Base-by-base conservation (phyloP, 1,284 basidiomycete species). In the Vanrija pseudolonga region DNA sequence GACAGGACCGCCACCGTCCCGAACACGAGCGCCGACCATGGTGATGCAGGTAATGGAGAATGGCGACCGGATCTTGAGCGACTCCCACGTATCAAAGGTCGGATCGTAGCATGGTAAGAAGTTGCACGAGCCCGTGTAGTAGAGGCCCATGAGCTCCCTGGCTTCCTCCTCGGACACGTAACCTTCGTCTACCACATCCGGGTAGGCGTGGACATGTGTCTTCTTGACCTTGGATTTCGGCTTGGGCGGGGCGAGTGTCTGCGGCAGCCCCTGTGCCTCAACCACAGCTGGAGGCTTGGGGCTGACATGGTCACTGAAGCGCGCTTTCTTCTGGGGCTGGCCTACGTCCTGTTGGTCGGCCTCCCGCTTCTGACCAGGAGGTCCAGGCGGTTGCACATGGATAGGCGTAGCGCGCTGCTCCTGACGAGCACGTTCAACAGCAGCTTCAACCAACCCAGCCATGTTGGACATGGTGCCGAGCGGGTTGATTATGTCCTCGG, bases 31-130 rank as follows among this genome's bases (percentile, higher is more conserved):
- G 6, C 89, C 91, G 23, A 92, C 88, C 85, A 90, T 90, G 67
- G 90, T 90, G 37, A 95, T 91, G 32, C 85, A 84, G 61, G 92
- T 85, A 43, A 76, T 64, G 12, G 66, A 72, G 56, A 76, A 78
- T 0, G 76, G 76, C 6, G 72, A 73, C 28, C 76, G 61, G 17
- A 64, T 37, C n/a, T 71, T 68, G 17, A 75, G 62, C 18, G 68
- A 66, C 22, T 92, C 88, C 76, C 84, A 93, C 0, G 89, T 90
- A 70, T 94, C 90, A 19, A 82, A 78, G 39, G 77, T 80, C 4
- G 80, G 82, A 73, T 94, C 89, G 66, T 91, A 92, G 20, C 92
- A 85, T 36, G 90, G 88, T 69, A 93, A 76, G 73, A 93, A 94
- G 32, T 90, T 92, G 22, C 88, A 90, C 65, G 90, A 93, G 23